These are phyloP conservation scores for Chlamydomonas eustigma DNA, from an alignment of 139 green algal species.

Conservation along the genomic window DNA sequence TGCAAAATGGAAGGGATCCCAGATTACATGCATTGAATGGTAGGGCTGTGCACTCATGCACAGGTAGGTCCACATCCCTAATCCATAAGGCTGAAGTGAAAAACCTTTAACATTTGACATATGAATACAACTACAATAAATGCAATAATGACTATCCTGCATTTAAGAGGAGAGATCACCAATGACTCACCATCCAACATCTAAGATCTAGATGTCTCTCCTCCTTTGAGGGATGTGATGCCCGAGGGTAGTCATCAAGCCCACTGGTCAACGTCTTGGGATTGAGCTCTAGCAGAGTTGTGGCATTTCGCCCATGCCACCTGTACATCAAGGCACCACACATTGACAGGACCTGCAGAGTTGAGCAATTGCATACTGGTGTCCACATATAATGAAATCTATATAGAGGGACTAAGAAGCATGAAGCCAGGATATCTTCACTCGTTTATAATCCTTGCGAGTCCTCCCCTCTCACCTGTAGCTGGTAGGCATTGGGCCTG, in stretches of 20 bases:
- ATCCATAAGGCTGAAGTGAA: not conserved
- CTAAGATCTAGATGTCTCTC: conserved; percentile 91
- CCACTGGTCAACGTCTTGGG: conserved; percentile 87
- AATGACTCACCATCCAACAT: conserved; percentile 89
- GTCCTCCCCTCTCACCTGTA: too few relatives aligned
- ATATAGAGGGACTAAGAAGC: too few relatives aligned
- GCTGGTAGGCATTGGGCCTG: conserved; percentile 48
- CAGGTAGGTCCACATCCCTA: too few relatives aligned
- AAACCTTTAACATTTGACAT: too few relatives aligned
- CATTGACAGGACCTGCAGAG: not conserved
- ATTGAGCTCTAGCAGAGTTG: conserved; percentile 75
- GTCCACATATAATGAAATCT: too few relatives aligned
- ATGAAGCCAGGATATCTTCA: too few relatives aligned
- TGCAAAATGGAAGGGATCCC: not conserved
- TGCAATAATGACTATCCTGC: too few relatives aligned
- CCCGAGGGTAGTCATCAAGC: conserved; percentile 90
- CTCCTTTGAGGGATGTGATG: conserved; percentile 73
- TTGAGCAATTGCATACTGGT: too few relatives aligned
- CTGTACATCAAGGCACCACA: conserved; percentile 21
- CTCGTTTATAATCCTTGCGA: too few relatives aligned
- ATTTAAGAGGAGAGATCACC: too few relatives aligned
- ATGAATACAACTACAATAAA: too few relatives aligned
- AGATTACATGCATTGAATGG: not conserved
- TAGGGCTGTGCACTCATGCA: too few relatives aligned
- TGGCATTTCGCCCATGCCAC: conserved; percentile 58